Base-by-base conservation (phyloP, 306 rosid genomes). In the Leucaena leucocephala region DNA sequence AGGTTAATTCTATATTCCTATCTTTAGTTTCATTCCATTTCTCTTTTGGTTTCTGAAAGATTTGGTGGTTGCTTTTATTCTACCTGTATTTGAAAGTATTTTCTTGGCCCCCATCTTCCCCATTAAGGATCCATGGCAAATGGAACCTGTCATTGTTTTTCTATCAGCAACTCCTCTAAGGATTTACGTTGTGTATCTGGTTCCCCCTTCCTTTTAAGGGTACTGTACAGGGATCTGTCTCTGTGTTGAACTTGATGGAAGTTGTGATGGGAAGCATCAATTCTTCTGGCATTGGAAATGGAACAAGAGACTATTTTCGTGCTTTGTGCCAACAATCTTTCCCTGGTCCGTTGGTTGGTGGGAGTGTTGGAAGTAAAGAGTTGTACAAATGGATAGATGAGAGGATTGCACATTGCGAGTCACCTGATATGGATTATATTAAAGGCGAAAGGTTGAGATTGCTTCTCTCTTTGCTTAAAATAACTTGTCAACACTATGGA, bases 291-390 rank as follows among this genome's bases (percentile, higher is more conserved):
- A 43, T 67, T 75, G 90, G 88, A 82, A 86, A 75, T 68, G 81
- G 75, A 72, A 55, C 77, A 11, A 61, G 87, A 21, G 85, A 85
- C 78, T 94, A 92, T 89, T 91, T 94, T 62, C 85, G 80, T 76
- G 89, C 97, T 76, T 80, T 92, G 82, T 85, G 89, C 93, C 93
- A 89, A 77, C 96, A 92, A 44, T 90, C 97, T 74, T 94, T 90
- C 85, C 97, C 97, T 9, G 97, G 98, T 85, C 98, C 98, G 72
- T 85, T 94, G 89, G 97, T 89, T 88, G 97, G 97, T 44, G 97
- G 93, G 74, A 90, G 84, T 83, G 94, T 94, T 80, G 97, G 97
- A 81, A 92, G 84, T 86, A 94, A 92, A 87, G 97, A 94, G 66
- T 83, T 94, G 81, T 80, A 88, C 80, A 94, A 87, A 84, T 94